Evolutionary conservation across 1,284 basidiomycete genomes (phyloP).

Genomic region (Malassezia japonica): DNA sequence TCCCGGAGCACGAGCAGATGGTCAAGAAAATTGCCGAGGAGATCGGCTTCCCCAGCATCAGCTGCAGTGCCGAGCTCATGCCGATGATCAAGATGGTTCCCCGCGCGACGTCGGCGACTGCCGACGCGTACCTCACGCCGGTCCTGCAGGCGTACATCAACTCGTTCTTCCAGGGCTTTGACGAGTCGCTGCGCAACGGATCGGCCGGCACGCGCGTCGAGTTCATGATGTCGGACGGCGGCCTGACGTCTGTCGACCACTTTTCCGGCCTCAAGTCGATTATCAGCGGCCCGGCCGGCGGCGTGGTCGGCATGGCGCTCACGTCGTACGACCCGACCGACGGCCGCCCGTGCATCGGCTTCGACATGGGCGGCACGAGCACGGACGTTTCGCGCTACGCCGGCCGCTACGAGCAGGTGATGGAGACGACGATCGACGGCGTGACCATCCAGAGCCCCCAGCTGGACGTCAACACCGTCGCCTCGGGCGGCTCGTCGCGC

Average conservation of each 20-base stretch:
- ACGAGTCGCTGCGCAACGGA: slow-evolving; percentile 57
- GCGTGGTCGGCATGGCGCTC: slow-evolving; percentile 75
- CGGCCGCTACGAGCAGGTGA: slow-evolving; percentile 74
- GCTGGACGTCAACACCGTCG: slow-evolving; percentile 49
- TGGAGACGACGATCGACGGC: slow-evolving; percentile 82
- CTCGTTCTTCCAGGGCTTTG: slow-evolving; percentile 82
- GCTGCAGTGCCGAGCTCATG: slow-evolving; percentile 73
- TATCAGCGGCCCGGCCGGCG: slow-evolving; percentile 75
- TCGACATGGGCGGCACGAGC: slow-evolving; percentile 60
- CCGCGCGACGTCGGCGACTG: slow-evolving; percentile 80
- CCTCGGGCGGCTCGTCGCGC: slow-evolving; percentile 38
- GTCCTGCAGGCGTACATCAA: slow-evolving; percentile 77
- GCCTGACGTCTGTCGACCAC: slow-evolving; percentile 69
- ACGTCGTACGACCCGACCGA: slow-evolving; percentile 67
- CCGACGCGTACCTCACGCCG: slow-evolving; percentile 92
- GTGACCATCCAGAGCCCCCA: slow-evolving; percentile 80
- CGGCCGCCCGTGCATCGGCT: slow-evolving; percentile 59
- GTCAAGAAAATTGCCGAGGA: slow-evolving; percentile 65
- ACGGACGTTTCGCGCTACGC: slow-evolving; percentile 82
- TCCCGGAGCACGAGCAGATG: slow-evolving; percentile 65
- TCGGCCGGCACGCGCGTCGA: slow-evolving; percentile 42
- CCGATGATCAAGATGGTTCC: slow-evolving; percentile 88
- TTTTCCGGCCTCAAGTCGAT: slow-evolving; percentile 83
- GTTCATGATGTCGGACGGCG: slow-evolving; percentile 54
- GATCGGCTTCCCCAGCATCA: slow-evolving; percentile 77